phyloP scores from a whole-genome alignment of 768 basidiomycete species.

The Boletus rubropictus region DNA sequence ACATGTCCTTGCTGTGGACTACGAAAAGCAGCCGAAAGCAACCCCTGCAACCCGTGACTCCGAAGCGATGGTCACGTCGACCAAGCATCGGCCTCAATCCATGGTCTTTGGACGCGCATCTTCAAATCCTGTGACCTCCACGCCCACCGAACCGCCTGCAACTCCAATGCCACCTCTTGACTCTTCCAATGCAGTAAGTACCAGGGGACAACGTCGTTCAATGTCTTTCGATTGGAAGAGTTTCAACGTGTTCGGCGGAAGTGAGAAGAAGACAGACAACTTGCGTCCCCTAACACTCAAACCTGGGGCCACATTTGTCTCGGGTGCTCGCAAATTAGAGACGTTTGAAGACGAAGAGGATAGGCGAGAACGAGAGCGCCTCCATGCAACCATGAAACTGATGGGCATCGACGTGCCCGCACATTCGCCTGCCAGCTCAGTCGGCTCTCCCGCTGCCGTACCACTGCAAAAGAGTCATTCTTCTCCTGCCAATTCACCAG shows the following conservation, averaged over 20 bases:
- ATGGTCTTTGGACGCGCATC: constrained; percentile 40
- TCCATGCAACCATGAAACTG: constrained; percentile 87
- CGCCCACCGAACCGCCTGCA: constrained; percentile 25
- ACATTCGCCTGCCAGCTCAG: constrained; percentile 32
- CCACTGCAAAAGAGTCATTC: constrained; percentile 38
- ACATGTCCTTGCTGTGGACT: constrained; percentile 91
- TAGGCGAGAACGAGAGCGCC: constrained; percentile 74
- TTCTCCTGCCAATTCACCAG: constrained; percentile 31
- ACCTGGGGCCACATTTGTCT: constrained; percentile 51
- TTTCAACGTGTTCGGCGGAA: constrained; percentile 59
- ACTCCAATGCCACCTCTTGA: constrained; percentile 19
- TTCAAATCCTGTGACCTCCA: constrained; percentile 35
- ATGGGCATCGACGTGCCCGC: constrained; percentile 81
- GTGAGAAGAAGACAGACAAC: constrained; percentile 60
- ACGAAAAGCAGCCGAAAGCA: constrained; percentile 56
- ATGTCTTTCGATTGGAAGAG: constrained; percentile 81
- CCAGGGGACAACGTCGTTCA: constrained; percentile 60
- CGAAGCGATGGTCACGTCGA: constrained; percentile 7
- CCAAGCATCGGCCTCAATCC: constrained; percentile 59
- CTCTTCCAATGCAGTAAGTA: constrained; percentile 19
- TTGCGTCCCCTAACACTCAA: constrained; percentile 72
- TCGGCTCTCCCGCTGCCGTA: constrained; percentile 28
- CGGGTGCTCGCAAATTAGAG: constrained; percentile 72
- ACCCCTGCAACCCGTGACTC: constrained; percentile 28
- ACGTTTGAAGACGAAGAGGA: constrained; percentile 93